These are phyloP conservation scores for Zygosaccharomyces pseudobailii DNA, from an alignment of 1,139 yeast species.

Conservation along the genomic window DNA sequence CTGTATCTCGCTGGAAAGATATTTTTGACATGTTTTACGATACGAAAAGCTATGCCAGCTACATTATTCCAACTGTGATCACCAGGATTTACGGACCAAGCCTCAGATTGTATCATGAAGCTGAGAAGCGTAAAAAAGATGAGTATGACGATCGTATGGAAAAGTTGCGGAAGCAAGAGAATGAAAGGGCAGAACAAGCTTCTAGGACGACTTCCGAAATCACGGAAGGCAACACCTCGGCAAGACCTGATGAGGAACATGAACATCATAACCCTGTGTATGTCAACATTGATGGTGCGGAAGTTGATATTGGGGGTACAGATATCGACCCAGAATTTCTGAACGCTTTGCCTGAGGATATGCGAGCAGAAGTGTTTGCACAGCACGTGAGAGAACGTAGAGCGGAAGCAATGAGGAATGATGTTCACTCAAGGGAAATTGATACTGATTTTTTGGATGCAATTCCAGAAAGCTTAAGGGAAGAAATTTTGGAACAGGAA, in stretches of 20 bases:
- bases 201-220: constrained; percentile 26
- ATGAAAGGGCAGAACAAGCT: constrained; percentile 16
- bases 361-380: constrained; percentile 87
- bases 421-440: constrained; percentile 53
- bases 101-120: constrained; percentile 31
- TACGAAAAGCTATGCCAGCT: constrained; percentile 39
- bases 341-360: constrained; percentile 86
- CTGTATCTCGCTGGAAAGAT: constrained; percentile 69
- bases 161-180: constrained; percentile 20
- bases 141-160: constrained; percentile 22
- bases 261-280: constrained; percentile 49
- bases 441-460: constrained; percentile 82
- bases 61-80: constrained; percentile 50
- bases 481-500: constrained; percentile 70
- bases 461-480: constrained; percentile 68
- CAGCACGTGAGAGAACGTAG: constrained; percentile 75
- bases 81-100: constrained; percentile 50
- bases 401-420: constrained; percentile 42
- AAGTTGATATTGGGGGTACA: constrained; percentile 82
- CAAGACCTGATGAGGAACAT: constrained; percentile 6
- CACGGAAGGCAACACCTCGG: constrained; percentile 12
- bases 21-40: constrained; percentile 48
- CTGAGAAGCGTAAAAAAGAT: constrained; percentile 28
- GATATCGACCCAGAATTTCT: constrained; percentile 91
- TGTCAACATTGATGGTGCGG: constrained; percentile 72